A percentile compares a stretch with the other conserved stretches of the same genome.
These are phyloP conservation scores for Darksidea phi DNA, from an alignment of 495 filamentous ascomycete genomes.

Conservation along the genomic window DNA sequence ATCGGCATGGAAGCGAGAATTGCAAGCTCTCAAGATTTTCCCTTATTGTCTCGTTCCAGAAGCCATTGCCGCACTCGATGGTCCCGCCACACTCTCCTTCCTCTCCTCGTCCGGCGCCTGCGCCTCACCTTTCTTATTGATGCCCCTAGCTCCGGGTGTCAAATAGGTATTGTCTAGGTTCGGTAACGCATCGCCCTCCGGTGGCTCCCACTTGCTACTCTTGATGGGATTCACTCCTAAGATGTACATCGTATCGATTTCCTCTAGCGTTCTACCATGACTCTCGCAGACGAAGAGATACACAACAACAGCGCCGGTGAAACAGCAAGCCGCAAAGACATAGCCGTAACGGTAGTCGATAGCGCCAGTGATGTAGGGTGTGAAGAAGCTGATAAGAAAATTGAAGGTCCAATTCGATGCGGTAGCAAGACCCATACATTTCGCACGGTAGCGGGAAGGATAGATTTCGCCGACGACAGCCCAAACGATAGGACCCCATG, in stretches of 20 bases:
- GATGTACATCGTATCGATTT: conserved; percentile 86
- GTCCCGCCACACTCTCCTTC: not conserved
- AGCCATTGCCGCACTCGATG: not conserved
- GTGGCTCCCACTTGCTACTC: conserved; percentile 54
- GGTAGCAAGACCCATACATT: conserved; percentile 73
- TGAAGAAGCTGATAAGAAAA: conserved; percentile 60
- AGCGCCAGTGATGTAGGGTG: conserved; percentile 42
- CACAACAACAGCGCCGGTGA: conserved; percentile 62
- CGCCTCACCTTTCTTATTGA: conserved; percentile 21
- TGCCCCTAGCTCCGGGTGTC: conserved; percentile 23
- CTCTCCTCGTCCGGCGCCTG: conserved; percentile 6
- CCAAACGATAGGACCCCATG: conserved; percentile 84
- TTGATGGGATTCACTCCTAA: conserved; percentile 64
- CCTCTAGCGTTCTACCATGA: conserved; percentile 66
- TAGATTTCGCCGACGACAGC: conserved; percentile 78
- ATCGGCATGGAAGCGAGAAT: too few relatives aligned
- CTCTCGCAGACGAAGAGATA: conserved; percentile 80
- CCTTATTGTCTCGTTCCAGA: not conserved
- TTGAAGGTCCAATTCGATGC: conserved; percentile 89
- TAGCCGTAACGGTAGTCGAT: conserved; percentile 79
- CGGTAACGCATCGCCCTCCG: conserved; percentile 18
- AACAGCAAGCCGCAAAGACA: conserved; percentile 71
- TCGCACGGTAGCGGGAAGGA: conserved; percentile 71
- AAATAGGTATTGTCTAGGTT: conserved; percentile 24
- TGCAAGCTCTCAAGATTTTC: too few relatives aligned